phyloP scores from a whole-genome alignment of 177 flowering plant genomes.

The Vitis hybrid region DNA sequence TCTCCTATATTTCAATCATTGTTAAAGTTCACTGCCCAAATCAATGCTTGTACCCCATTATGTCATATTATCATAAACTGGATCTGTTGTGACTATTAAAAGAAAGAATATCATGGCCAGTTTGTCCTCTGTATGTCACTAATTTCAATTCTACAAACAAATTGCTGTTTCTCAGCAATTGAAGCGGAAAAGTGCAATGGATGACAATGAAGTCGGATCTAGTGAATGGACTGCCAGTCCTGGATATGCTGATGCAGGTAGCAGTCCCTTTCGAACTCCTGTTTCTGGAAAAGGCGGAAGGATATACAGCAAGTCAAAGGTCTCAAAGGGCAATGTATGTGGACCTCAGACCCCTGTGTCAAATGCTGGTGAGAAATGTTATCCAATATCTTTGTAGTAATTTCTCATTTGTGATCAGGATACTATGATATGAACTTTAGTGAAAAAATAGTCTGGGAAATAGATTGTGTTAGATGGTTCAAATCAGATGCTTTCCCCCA shows the following conservation, averaged over 20 bases:
- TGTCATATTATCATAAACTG: not conserved
- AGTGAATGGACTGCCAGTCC: slow-evolving; percentile 50
- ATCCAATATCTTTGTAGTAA: not conserved
- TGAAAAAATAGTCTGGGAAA: not conserved
- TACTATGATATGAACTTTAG: not conserved
- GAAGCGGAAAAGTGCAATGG: slow-evolving; percentile 65
- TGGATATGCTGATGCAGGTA: slow-evolving; percentile 43
- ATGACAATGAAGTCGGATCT: slow-evolving; percentile 54
- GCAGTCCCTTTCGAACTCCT: slow-evolving; percentile 69
- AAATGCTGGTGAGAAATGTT: slow-evolving; percentile 56
- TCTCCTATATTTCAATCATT: not conserved
- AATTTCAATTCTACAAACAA: not conserved
- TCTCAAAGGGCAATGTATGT: slow-evolving; percentile 49
- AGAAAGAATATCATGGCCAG: not conserved
- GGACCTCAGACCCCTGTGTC: slow-evolving; percentile 73
- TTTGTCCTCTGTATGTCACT: not conserved
- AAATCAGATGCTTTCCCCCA: not conserved
- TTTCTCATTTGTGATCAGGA: not conserved
- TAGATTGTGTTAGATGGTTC: not conserved
- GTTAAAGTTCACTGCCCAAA: not conserved
- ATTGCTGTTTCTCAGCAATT: slow-evolving; percentile 30
- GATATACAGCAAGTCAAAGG: slow-evolving; percentile 57
- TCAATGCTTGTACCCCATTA: not conserved
- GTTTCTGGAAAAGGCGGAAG: slow-evolving; percentile 71
- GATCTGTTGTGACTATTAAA: not conserved